Percentiles rank a stretch among this genome's conserved stretches.
Evolutionary conservation across 371 early-diverging fungal genomes (phyloP).

Genomic region (Mortierella sp.): DNA sequence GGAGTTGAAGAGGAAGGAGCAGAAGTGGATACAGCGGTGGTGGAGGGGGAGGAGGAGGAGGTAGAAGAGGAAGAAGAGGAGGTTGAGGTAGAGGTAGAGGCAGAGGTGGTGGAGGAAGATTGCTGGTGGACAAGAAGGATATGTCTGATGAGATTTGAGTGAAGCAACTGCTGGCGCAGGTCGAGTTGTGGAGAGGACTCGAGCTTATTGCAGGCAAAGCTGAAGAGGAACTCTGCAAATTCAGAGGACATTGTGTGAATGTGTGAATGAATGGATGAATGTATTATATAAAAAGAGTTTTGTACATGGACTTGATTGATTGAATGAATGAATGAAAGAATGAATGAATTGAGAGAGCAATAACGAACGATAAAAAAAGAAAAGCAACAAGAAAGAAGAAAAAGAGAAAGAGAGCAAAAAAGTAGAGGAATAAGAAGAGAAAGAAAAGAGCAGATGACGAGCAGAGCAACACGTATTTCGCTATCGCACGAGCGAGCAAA

Average conservation of each 20-base stretch:
- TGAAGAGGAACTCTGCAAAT: constrained; percentile 41
- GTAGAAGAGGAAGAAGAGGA: constrained; percentile 1
- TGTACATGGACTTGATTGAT: background rate
- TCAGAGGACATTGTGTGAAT: constrained; percentile 32
- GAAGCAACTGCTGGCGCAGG: constrained; percentile 51
- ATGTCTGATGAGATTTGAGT: constrained; percentile 52
- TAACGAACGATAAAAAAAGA: background rate
- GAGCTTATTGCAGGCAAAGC: constrained; percentile 53
- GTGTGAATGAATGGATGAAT: background rate
- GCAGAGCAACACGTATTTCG: background rate
- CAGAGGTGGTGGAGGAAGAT: constrained; percentile 3
- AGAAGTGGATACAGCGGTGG: background rate
- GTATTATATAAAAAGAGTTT: background rate
- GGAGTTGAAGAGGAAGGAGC: background rate
- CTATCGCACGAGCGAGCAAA: background rate
- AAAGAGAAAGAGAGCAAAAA: background rate
- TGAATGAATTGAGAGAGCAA: constrained; percentile 4
- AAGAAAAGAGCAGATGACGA: background rate
- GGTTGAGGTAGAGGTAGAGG: too few species aligned
- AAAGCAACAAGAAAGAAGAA: background rate
- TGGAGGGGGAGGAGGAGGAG: background rate
- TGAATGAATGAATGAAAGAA: background rate
- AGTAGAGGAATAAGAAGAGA: background rate
- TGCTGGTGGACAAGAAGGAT: constrained; percentile 43
- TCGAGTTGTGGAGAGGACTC: constrained; percentile 45